Base-by-base conservation (phyloP, 345 rosid species). In the Viola odorata region DNA sequence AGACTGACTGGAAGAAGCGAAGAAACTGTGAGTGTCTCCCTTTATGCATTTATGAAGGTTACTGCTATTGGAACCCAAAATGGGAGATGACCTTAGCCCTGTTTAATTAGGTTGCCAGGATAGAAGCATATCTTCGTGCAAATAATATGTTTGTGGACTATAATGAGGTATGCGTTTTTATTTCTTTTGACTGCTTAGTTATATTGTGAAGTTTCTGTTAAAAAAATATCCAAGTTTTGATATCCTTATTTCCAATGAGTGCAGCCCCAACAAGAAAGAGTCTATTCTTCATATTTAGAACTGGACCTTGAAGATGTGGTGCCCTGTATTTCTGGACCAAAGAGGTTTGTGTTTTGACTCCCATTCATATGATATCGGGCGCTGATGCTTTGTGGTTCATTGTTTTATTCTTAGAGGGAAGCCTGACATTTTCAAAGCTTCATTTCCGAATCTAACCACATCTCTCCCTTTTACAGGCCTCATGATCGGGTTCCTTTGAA, bases 271-370 rank as follows among this genome's bases (percentile, higher is more conserved):
- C 80, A 54, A 84, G 97, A 80, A 54, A 82, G 82, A 68, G 85
- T 67, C 50, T 91, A 94, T 70, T 83, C 96, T 42, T 84, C 97
- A 40, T 86, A 83, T 67, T 80, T 90, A 50, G 84, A 83, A 80
- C 61, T 94, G 82, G 72, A 85, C 72, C 89, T 94, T 49, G 83
- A 62, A 5, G 82, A 81, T 42, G 99, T 94, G 71, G 96, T 86
- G 74, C 95, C 99, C 56, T 94, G 99, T 77, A 66, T 94, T 66
- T 88, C 99, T 41, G 99, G 99, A 66, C 99, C 99, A 42, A 94
- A 94, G 81, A 80, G 97, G 99, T 90, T 59, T 59, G 69, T 41
- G 3, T 14, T 49, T 5, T 37, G n/a, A 14, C 15, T 23, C 32
- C 37, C 7, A 1, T 37, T 38, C 58, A 55, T 14, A 12, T 41